Conservation (phyloP, 805 yeast species). For the Scheffersomyces coipomensis region DNA sequence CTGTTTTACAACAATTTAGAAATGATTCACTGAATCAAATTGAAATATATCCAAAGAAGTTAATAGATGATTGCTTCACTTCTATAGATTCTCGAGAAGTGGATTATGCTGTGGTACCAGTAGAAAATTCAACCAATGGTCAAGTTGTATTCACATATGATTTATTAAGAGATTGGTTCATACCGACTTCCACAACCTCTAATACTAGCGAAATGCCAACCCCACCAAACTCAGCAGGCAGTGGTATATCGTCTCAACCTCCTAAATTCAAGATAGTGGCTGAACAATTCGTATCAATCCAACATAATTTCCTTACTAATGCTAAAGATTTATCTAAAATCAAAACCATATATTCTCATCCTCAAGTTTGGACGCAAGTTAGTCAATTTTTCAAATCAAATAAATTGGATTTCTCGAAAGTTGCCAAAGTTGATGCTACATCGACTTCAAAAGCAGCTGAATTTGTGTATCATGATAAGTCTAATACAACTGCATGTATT, state of each 20-base stretch:
- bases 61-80: constrained; percentile 63
- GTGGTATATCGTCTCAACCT: neutral
- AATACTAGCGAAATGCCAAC: neutral
- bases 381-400: constrained; percentile 45
- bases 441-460: constrained; percentile 89
- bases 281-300: constrained; percentile 80
- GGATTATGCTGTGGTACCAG: constrained; percentile 80
- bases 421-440: constrained; percentile 54
- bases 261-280: constrained; percentile 55
- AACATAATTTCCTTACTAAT: constrained; percentile 66
- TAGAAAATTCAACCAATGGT: constrained; percentile 94
- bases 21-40: constrained; percentile 25
- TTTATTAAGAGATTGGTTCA: constrained; percentile 66
- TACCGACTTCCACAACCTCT: constrained; percentile 15
- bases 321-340: constrained; percentile 46
- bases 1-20: constrained; percentile 52
- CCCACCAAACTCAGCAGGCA: constrained; percentile 15
- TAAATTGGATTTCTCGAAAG: constrained; percentile 23
- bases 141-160: constrained; percentile 87
- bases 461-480: constrained; percentile 42
- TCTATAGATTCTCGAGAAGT: constrained; percentile 43
- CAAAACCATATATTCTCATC: constrained; percentile 76
- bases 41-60: constrained; percentile 34
- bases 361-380: constrained; percentile 98
- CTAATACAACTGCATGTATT: constrained; percentile 60